Percentiles rank a stretch among this genome's conserved stretches.
Conservation (phyloP, 1,139 yeast genomes). For the Suhomyces guaymorum region DNA sequence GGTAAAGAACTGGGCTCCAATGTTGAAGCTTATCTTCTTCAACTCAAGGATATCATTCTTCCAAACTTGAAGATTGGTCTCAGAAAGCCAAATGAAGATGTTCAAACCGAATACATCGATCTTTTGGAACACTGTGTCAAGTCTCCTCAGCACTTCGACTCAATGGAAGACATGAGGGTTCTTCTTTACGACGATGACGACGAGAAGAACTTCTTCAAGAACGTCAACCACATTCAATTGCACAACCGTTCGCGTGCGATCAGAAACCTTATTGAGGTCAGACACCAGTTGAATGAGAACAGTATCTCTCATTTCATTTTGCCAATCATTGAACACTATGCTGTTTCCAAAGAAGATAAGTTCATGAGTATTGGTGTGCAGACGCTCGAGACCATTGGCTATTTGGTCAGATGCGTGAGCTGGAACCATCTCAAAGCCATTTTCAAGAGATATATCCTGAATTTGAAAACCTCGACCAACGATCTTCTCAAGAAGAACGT, state of each 20-base stretch:
- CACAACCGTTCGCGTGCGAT: conserved; percentile 87
- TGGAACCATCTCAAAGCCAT: conserved; percentile 85
- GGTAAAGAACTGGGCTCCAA: conserved; percentile 29
- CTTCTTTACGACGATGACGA: conserved; percentile 70
- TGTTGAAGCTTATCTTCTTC: conserved; percentile 38
- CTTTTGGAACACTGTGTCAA: conserved; percentile 66
- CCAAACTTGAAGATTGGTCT: conserved; percentile 73
- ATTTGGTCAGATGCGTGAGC: conserved; percentile 56
- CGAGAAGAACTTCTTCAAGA: conserved; percentile 81
- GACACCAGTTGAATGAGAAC: conserved; percentile 50
- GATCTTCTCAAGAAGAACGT: conserved; percentile 61
- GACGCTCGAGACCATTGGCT: conserved; percentile 63
- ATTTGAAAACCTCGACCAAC: conserved; percentile 49
- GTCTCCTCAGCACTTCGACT: conserved; percentile 49
- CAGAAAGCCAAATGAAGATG: conserved; percentile 58
- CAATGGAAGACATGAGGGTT: conserved; percentile 66
- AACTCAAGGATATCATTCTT: conserved; percentile 58
- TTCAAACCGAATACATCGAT: conserved; percentile 70
- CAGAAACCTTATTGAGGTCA: conserved; percentile 47
- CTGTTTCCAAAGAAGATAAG: conserved; percentile 57
- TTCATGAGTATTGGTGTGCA: conserved; percentile 74
- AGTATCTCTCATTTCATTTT: conserved; percentile 78
- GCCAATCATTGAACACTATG: conserved; percentile 83
- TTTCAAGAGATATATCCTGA: conserved; percentile 65
- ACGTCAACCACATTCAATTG: conserved; percentile 79